Evolutionary conservation across 2,329 filamentous ascomycete genomes (phyloP), one percentile per base, ranked within the genome.

Genomic region (Stenocarpella maydis): DNA sequence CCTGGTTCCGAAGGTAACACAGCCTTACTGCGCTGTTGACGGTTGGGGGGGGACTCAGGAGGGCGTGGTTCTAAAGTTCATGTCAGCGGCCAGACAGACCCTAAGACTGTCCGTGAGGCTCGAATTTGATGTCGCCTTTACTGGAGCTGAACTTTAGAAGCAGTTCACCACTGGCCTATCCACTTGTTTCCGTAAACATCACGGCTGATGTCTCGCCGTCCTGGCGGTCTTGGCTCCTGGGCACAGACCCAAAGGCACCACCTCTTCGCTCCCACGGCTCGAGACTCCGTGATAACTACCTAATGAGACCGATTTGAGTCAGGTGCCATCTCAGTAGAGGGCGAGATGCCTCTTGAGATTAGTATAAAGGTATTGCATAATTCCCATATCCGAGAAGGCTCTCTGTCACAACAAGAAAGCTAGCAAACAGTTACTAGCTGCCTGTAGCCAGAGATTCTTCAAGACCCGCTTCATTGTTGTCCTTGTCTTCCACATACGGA

Each of bases 211-310:
- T 24, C 41, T 47, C 55, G 41, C 55, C 55, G 55, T 47, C 19
- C 41, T 61, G 55, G 41, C 55, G n/a, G 55, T 47, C 55, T 61
- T 61, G 55, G 55, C 55, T 26, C 26, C 55, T 61, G 55, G 55
- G 55, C 55, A 47, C 12, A 5, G 17, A 34, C 41, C 41, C 1
- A 47, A 17, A 47, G 19, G 21, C 17, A 34, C 55, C 21, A 17
- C 7, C 12, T 47, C 19, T 4, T 45, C 55, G 55, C 55, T 61
- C 39, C n/a, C 17, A 24, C 55, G 55, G 55, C 19, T 61, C 55
- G 55, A 61, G 55, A 61, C 41, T 61, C 55, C 55, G 55, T 5
- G 9, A 47, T 21, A 31, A 2, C 31, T n/a, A n/a, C n/a, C n/a
- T n/a, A n/a, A n/a, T n/a, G 41, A 24, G 55, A 60, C 24, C 43